Evolutionary conservation across 306 rosid species (phyloP), one percentile per base, ranked within the genome.

Genomic region (Myrica gale): DNA sequence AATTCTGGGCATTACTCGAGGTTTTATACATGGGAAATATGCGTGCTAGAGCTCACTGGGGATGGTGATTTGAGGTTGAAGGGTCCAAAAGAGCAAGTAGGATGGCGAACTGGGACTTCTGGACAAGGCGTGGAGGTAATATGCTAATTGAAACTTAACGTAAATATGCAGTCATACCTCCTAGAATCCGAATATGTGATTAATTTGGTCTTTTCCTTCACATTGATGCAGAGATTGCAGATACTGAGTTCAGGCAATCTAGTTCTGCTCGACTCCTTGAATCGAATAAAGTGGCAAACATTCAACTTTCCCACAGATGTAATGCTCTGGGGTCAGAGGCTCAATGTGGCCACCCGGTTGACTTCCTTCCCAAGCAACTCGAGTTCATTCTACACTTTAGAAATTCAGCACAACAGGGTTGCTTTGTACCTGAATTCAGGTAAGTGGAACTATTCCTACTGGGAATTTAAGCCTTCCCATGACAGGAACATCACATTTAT

Each of bases 71-170:
- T 95, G 63, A 86, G 86, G 75, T 74, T 95, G 15, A 90, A 83
- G 76, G 99, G 97, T 63, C 91, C 89, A 5, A 74, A 80, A 41
- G 89, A 81, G 2, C 82, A 50, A 43, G 87, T 95, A 17, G 99
- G 99, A 20, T 95, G 99, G 99, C 86, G 89, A 76, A 88, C 93
- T 44, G 97, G 97, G 23, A 95, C 99, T 84, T 85, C 91, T 60
- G 87, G 91, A 82, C 99, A 95, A 87, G 90, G 91, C 74, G 97
- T 90, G 81, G 66, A 95, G 99, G 99, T 95, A 93, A 82, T 91
- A 82, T 11, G 16, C 16, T 48, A 32, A 32, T 32, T 32, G 3
- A 32, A 32, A 32, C 37, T 2, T 32, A 32, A 32, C 37, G 37
- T 32, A 32, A 32, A 2, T 55, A 37, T 61, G 0, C 17, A 61